Percentiles rank a stretch among this genome's conserved stretches.
phyloP scores from a whole-genome alignment of 768 basidiomycete species.

The Boletus fagicola region DNA sequence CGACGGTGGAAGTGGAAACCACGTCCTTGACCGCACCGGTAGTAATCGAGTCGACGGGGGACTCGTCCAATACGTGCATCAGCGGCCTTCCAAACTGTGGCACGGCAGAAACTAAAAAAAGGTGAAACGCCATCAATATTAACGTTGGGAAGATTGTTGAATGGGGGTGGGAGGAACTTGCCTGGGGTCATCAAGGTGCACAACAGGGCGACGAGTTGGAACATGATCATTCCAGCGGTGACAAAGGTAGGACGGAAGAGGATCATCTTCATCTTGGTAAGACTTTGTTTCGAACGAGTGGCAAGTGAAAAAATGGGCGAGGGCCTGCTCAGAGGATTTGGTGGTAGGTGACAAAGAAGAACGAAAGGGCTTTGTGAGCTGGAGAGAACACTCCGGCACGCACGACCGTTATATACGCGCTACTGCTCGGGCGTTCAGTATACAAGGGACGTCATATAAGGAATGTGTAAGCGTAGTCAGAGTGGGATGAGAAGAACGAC shows the following conservation, averaged over 20 bases:
- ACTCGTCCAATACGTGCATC: conserved; percentile 12
- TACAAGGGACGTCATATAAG: conserved; percentile 22
- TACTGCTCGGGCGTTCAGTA: neutral
- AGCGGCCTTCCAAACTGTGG: conserved; percentile 22
- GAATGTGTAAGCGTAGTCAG: neutral
- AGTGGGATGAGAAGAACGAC: neutral
- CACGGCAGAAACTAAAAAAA: conserved; percentile 11
- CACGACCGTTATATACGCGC: conserved; percentile 10
- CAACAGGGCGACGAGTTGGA: conserved; percentile 9
- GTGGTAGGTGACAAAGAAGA: neutral
- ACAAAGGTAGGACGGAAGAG: conserved; percentile 25
- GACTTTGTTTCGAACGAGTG: neutral
- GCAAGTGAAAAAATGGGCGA: conserved; percentile 5
- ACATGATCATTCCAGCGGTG: conserved; percentile 1
- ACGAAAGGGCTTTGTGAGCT: neutral
- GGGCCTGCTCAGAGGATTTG: conserved; percentile 13
- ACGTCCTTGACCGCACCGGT: neutral
- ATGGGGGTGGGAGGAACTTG: neutral
- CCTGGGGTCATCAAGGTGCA: conserved; percentile 16
- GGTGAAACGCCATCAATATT: neutral
- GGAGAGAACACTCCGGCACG: neutral
- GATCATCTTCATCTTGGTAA: conserved; percentile 17
- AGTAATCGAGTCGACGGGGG: neutral
- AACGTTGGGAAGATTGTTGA: neutral
- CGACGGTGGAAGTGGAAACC: neutral